Evolutionary conservation across 352 stramenopile genomes (phyloP).

Genomic region (Phytophthora constricta): DNA sequence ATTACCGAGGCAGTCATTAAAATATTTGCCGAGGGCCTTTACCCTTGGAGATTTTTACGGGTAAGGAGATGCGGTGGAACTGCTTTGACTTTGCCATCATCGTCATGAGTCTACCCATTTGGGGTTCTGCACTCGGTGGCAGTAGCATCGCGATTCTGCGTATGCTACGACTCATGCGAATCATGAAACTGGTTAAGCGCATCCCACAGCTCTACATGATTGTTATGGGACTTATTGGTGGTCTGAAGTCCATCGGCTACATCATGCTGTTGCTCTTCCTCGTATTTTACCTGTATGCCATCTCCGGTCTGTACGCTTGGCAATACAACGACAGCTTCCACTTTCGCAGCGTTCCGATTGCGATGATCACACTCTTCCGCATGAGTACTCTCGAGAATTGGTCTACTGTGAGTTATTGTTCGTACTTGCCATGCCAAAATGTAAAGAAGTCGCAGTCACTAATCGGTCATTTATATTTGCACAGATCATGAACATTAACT

Average conservation of each 20-base stretch:
- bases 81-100: slow-evolving; percentile 88
- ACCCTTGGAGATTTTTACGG: slow-evolving; percentile 80
- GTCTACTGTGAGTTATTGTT: slow-evolving; percentile 56
- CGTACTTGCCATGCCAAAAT: neutral
- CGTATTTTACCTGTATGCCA: slow-evolving; percentile 91
- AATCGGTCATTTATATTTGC: slow-evolving; percentile 8
- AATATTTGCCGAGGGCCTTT: slow-evolving; percentile 76
- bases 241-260: slow-evolving; percentile 91
- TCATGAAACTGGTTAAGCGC: slow-evolving; percentile 92
- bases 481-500: slow-evolving; percentile 85
- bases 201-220: slow-evolving; percentile 93
- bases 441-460: slow-evolving; percentile 1
- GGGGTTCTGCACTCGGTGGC: slow-evolving; percentile 67
- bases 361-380: slow-evolving; percentile 86
- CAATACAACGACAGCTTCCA: slow-evolving; percentile 88
- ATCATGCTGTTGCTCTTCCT: slow-evolving; percentile 88
- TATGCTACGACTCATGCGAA: slow-evolving; percentile 87
- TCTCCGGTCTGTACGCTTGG: slow-evolving; percentile 92
- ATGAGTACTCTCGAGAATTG: slow-evolving; percentile 87
- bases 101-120: slow-evolving; percentile 77
- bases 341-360: slow-evolving; percentile 77
- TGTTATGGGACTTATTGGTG: slow-evolving; percentile 89
- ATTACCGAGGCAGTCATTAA: slow-evolving; percentile 81
- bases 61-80: slow-evolving; percentile 83
- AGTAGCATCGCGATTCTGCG: slow-evolving; percentile 84